Evolutionary conservation across 768 basidiomycete genomes (phyloP).

Genomic region (Rhodosporidiobolus odoratus): DNA sequence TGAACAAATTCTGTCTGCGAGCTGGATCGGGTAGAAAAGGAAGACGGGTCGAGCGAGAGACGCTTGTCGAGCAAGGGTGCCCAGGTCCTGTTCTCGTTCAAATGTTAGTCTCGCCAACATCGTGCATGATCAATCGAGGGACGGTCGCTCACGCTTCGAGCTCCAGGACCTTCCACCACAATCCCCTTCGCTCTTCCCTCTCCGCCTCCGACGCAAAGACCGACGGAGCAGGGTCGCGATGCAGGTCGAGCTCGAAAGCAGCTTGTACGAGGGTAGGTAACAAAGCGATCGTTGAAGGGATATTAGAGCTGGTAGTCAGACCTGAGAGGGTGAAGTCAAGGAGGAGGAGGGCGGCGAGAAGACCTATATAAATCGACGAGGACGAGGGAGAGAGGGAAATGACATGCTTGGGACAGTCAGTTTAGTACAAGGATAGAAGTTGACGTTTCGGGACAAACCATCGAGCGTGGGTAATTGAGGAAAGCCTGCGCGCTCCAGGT

Average conservation of each 20-base stretch:
- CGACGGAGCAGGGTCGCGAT: neutral
- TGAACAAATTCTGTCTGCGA: no score
- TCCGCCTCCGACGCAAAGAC: neutral
- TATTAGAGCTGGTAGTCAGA: neutral
- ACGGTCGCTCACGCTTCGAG: conserved; percentile 4
- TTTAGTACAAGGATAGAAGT: neutral
- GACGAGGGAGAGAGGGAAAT: no score
- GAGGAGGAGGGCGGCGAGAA: conserved; percentile 9
- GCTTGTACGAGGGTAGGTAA: neutral
- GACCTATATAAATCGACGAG: no score
- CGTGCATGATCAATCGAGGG: no score
- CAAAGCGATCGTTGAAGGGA: neutral
- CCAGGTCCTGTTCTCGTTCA: neutral
- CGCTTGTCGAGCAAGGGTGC: neutral
- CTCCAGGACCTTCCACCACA: conserved; percentile 3
- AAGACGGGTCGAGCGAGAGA: neutral
- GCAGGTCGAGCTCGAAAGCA: conserved; percentile 1
- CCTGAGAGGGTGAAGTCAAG: conserved; percentile 2
- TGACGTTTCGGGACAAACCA: neutral
- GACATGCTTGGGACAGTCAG: neutral
- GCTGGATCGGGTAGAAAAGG: neutral
- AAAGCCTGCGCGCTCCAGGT: neutral
- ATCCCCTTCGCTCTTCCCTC: neutral
- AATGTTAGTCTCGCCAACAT: neutral
- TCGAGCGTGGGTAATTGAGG: neutral